Conservation (phyloP, 129 eudicot genomes). For the Flaveria bidentis region DNA sequence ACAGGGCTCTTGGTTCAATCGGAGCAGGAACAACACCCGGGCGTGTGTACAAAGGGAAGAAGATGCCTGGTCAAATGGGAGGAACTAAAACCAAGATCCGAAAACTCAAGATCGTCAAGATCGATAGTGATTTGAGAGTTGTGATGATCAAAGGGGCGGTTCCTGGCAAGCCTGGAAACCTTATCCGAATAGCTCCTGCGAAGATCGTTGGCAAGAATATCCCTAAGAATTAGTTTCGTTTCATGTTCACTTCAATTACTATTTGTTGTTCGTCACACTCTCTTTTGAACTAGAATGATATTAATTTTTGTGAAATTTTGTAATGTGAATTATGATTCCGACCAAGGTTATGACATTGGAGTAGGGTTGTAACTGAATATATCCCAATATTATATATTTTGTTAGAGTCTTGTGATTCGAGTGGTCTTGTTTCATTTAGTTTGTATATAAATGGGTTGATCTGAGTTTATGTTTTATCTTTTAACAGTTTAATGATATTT, state of each 20-base stretch:
- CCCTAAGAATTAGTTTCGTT: constrained; percentile 61
- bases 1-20: constrained; percentile 82
- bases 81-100: constrained; percentile 81
- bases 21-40: constrained; percentile 99
- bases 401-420: not conserved
- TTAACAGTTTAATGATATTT: no score
- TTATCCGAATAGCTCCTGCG: constrained; percentile 86
- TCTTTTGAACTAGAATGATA: not conserved
- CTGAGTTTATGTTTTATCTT: not conserved
- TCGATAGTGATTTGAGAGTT: constrained; percentile 69
- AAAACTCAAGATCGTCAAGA: constrained; percentile 77
- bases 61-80: constrained; percentile 99
- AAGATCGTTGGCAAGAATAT: constrained; percentile 94
- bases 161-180: constrained; percentile 99
- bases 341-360: not conserved
- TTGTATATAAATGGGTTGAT: not conserved
- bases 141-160: constrained; percentile 96
- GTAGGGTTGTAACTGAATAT: constrained; percentile 24
- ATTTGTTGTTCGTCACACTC: constrained; percentile 2
- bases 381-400: not conserved
- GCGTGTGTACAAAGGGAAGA: constrained; percentile 85
- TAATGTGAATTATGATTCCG: constrained; percentile 22
- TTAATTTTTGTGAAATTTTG: constrained; percentile 27
- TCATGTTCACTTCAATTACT: not conserved
- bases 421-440: not conserved